Conservation (phyloP, 1,139 yeast species). For the Saccharomycopsis crataegensis region DNA sequence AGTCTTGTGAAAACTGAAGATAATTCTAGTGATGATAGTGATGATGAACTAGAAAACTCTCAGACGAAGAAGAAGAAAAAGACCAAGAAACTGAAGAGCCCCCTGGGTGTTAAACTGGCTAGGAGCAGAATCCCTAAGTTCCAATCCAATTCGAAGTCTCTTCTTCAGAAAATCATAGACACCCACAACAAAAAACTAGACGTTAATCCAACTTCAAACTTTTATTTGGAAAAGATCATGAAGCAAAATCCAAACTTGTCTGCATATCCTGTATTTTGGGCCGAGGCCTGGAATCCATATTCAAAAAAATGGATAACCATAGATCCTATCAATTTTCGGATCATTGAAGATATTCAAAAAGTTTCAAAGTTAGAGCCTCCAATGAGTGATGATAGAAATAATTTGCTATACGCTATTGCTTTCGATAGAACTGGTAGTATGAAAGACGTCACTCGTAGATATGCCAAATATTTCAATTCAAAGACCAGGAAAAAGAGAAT, state of each 20-base stretch:
- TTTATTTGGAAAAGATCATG: slow-evolving; percentile 6
- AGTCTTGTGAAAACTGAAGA: slow-evolving; percentile 22
- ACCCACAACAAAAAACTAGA: not conserved
- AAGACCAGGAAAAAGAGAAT: slow-evolving; percentile 69
- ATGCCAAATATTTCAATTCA: slow-evolving; percentile 63
- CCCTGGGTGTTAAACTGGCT: not conserved
- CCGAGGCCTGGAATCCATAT: slow-evolving; percentile 83
- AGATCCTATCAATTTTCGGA: slow-evolving; percentile 63
- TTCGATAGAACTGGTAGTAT: slow-evolving; percentile 59
- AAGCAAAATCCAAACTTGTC: slow-evolving; percentile 26
- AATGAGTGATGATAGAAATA: slow-evolving; percentile 47
- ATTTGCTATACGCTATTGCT: slow-evolving; percentile 68
- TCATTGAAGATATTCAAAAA: slow-evolving; percentile 61
- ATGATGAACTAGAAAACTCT: not conserved
- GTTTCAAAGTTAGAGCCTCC: slow-evolving; percentile 76
- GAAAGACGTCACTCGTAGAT: slow-evolving; percentile 81
- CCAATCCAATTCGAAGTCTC: not conserved
- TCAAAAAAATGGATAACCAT: slow-evolving; percentile 74
- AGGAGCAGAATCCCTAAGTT: slow-evolving; percentile 7
- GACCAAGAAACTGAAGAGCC: slow-evolving; percentile 7
- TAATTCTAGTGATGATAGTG: slow-evolving; percentile 12
- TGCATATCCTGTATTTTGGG: slow-evolving; percentile 77
- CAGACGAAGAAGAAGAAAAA: slow-evolving; percentile 8
- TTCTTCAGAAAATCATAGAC: slow-evolving; percentile 10
- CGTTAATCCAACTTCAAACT: slow-evolving; percentile 8